These are phyloP conservation scores for Thelephora terrestris DNA, from an alignment of 1,284 basidiomycete species.

Conservation along the genomic window DNA sequence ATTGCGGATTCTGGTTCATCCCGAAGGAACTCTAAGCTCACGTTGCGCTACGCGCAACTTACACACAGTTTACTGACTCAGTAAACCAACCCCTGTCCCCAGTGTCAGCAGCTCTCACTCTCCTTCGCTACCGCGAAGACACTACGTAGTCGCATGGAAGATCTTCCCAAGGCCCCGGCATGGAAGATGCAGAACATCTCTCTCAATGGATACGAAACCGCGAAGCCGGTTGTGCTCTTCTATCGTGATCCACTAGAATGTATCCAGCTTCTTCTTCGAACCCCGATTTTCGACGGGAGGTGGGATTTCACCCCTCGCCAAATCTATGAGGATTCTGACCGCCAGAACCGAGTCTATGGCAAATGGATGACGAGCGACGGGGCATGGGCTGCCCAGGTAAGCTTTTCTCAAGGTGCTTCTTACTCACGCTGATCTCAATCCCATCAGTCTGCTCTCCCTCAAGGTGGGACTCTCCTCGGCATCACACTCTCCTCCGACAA, in stretches of 20 bases:
- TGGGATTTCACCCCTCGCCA: neutral
- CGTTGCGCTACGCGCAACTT: too few relatives aligned
- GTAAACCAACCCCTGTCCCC: too few relatives aligned
- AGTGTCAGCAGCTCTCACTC: neutral
- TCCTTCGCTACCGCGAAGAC: neutral
- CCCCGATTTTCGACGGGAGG: neutral
- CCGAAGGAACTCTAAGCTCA: too few relatives aligned
- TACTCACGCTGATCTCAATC: too few relatives aligned
- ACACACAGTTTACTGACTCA: too few relatives aligned
- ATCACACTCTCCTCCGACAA: neutral
- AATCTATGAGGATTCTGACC: too few relatives aligned
- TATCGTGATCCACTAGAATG: too few relatives aligned
- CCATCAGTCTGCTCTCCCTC: neutral
- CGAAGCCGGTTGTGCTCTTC: too few relatives aligned
- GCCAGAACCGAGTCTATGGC: neutral
- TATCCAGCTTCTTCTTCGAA: neutral
- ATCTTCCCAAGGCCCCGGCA: constrained; percentile 12
- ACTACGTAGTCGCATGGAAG: neutral
- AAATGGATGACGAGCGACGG: neutral
- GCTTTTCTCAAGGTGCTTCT: too few relatives aligned
- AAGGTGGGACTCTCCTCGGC: neutral
- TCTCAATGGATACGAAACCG: constrained; percentile 31
- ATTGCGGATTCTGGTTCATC: too few relatives aligned
- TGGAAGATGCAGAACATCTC: constrained; percentile 23
- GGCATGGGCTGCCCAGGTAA: neutral